Conservation (phyloP, 352 stramenopile genomes). For the Phytopythium montanum region DNA sequence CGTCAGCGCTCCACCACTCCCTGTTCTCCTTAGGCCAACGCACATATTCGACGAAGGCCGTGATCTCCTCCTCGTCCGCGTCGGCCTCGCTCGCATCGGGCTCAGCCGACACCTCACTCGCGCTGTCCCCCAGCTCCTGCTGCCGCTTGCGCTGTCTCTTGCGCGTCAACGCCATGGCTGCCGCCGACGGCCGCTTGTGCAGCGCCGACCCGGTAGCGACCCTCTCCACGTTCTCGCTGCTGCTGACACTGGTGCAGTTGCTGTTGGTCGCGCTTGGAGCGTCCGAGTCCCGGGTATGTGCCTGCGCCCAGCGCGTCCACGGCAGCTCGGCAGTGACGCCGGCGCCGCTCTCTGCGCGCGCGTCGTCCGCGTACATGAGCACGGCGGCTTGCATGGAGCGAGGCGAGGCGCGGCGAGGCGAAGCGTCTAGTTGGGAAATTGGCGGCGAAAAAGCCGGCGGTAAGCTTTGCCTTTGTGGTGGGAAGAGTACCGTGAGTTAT, state of each 20-base stretch:
- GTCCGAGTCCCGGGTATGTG: neutral
- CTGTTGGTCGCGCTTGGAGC: neutral
- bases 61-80: conserved; percentile 46
- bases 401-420: too few species aligned
- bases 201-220: too few species aligned
- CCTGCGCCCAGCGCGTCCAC: neutral
- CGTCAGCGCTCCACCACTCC: neutral
- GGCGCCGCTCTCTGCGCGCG: neutral
- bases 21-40: conserved; percentile 5
- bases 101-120: conserved; percentile 14
- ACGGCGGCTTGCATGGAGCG: conserved; percentile 5
- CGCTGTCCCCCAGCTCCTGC: conserved; percentile 18
- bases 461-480: neutral
- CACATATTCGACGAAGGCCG: conserved; percentile 61
- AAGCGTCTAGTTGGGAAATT: neutral
- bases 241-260: neutral
- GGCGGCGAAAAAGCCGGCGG: neutral
- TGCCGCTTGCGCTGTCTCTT: conserved; percentile 31
- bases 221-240: neutral
- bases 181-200: conserved; percentile 19
- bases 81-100: conserved; percentile 21
- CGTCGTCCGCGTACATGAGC: conserved; percentile 6
- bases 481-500: neutral
- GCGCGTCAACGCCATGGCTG: conserved; percentile 23
- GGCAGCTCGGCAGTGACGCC: neutral